Base-by-base conservation (phyloP, 1,284 basidiomycete genomes). In the Moesziomyces sp. region DNA sequence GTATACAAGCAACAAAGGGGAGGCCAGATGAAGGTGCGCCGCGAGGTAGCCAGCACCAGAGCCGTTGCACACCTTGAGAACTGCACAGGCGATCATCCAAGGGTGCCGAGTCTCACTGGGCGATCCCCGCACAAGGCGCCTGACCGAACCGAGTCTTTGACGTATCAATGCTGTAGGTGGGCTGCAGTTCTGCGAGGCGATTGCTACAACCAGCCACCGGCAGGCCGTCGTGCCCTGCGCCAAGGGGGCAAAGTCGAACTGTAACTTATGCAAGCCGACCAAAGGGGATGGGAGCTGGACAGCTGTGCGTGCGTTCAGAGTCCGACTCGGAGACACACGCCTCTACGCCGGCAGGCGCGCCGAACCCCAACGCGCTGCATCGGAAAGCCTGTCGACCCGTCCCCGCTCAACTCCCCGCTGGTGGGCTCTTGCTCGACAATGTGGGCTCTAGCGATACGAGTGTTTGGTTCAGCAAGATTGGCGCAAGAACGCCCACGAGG, bases 141-240 rank as follows among this genome's bases (percentile, higher is more conserved):
- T 3, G 30, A 1, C 30, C 2, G 3, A 33, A 13, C 30, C 30
- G 11, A 33, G 30, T 33, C 30, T 33, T 33, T 1, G 16, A 18
- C 18, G 19, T 49, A 43, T 23, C 54, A 56, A 44, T 19, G 21
- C 35, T 49, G 54, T 49, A 49, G 3, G 46, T 56, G 46, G 46
- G 54, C 54, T 56, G 54, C 54, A 56, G 54, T 18, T 40, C 38
- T 40, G 38, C 18, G 16, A 18, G 38, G 38, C 38, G 16, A 40
- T 18, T 18, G 38, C 30, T 40, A 40, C 38, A 40, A 40, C 38
- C 6, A 40, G 38, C 16, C 13, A 18, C 16, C 38, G 38, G 14
- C 38, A 40, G 14, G 14, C 5, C 8, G 14, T 7, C 38, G 18
- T 40, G 38, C 16, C 38, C 38, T 40, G 38, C 38, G 14, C 38